Conservation (phyloP, 768 basidiomycete genomes). For the Tylopilus vinaceipallidus region DNA sequence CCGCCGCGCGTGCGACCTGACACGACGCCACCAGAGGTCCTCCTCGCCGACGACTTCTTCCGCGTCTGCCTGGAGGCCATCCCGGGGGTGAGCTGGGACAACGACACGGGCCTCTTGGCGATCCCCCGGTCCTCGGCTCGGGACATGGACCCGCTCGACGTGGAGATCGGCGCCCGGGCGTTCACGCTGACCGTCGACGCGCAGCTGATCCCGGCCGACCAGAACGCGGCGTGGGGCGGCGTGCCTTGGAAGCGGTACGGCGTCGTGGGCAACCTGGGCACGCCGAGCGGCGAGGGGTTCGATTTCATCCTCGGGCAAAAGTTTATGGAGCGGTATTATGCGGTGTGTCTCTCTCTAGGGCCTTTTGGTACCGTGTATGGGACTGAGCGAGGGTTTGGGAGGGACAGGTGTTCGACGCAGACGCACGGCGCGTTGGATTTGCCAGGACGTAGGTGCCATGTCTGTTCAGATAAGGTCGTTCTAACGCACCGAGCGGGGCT, state of each 20-base stretch:
- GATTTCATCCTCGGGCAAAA: not conserved
- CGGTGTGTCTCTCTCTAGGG: too few species aligned
- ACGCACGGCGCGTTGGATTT: not conserved
- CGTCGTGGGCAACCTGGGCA: not conserved
- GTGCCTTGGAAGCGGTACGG: not conserved
- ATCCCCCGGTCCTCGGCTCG: conserved; percentile 10
- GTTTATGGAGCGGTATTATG: not conserved
- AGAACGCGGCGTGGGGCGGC: not conserved
- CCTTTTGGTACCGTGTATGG: too few species aligned
- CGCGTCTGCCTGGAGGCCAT: conserved; percentile 6
- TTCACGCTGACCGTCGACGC: not conserved
- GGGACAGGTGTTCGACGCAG: not conserved
- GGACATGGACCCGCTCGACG: conserved; percentile 7
- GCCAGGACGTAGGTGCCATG: too few species aligned
- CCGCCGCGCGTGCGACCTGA: not conserved
- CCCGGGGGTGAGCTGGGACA: conserved; percentile 5
- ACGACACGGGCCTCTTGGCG: not conserved
- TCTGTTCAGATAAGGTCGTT: too few species aligned
- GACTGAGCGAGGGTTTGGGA: not conserved
- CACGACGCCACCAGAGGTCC: not conserved
- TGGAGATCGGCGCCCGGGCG: conserved; percentile 1
- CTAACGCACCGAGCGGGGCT: too few species aligned
- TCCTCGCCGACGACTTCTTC: conserved; percentile 15
- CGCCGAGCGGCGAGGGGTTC: not conserved
- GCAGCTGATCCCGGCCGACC: not conserved